Evolutionary conservation across 306 rosid species (phyloP).

Genomic region (Vicia villosa): DNA sequence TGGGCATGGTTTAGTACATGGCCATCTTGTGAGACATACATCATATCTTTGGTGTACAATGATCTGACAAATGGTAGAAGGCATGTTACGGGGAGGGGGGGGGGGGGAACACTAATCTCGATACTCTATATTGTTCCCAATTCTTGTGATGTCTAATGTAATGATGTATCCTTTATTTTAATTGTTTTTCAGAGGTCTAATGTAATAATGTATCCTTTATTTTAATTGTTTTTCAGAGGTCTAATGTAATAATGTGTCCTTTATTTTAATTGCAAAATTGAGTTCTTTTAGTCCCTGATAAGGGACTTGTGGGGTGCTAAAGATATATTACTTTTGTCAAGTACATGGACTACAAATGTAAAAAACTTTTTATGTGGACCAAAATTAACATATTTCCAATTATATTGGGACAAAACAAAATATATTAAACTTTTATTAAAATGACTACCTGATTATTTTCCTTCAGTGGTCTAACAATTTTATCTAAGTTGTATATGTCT

Average conservation of each 20-base stretch:
- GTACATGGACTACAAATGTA: background rate
- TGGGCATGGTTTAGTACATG: constrained; percentile 2
- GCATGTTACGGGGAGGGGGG: constrained; percentile 2
- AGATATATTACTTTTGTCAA: background rate
- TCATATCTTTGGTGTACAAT: constrained; percentile 16
- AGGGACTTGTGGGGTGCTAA: background rate
- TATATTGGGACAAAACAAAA: background rate
- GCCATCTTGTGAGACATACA: constrained; percentile 1
- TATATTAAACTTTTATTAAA: background rate
- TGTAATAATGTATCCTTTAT: no score
- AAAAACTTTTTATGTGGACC: background rate
- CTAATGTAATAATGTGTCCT: no score
- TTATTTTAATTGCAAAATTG: background rate
- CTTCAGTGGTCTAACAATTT: background rate
- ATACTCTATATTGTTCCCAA: background rate
- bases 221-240: background rate
- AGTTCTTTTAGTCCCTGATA: background rate
- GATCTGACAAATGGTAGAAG: background rate
- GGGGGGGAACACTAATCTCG: background rate
- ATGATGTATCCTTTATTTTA: constrained; percentile 2
- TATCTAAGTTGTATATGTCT: constrained; percentile 20
- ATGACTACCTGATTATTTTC: background rate
- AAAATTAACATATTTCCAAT: background rate
- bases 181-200: background rate
- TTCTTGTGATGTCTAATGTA: constrained; percentile 26